Base-by-base conservation (phyloP, 2,329 filamentous ascomycete genomes). In the Trichocomaceae sp. region DNA sequence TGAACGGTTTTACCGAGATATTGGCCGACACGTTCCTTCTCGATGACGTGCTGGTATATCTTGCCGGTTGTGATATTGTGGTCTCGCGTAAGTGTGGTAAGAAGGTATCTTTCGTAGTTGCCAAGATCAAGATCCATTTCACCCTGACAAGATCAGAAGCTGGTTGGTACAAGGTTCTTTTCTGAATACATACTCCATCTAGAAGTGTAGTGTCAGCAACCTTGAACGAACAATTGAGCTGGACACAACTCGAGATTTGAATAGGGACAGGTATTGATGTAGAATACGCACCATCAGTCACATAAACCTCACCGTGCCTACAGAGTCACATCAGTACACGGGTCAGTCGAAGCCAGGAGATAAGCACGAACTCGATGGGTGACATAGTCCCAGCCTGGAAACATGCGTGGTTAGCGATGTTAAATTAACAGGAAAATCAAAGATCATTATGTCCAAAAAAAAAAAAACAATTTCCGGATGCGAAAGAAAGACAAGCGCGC, bases 51-150 rank as follows among this genome's bases (percentile, higher is more conserved):
- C 66, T 89, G 81, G 75, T 96, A 97, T 63, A 97, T 90, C 77
- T 97, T 96, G 68, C 93, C 93, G 5, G 92, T 96, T 3, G 93
- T 99, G 73, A 99, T 95, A 73, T 97, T 97, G 77, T 92, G 90
- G 63, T 96, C 90, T 58, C 85, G 80, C 8, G 84, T 89, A 58
- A 97, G 79, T 54, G 85, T 88, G 61, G 92, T 85, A 66, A 86
- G 85, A 53, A 96, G 84, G 69, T 95, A 95, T 44, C 86, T 45
- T 69, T 88, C 86, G 73, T 88, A 88, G 71, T 88, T 88, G 60
- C 86, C 86, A 33, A 89, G 77, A 68, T 89, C 86, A 56, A 89
- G 80, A 66, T 88, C 85, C 31, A 35, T 35, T 35, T 35, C 31
- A 5, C 31, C 31, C 31, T 35, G 15, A 35, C 12, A 35, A 35